phyloP scores from a whole-genome alignment of 169 alveolate species.

The Plasmodium vinckei region DNA sequence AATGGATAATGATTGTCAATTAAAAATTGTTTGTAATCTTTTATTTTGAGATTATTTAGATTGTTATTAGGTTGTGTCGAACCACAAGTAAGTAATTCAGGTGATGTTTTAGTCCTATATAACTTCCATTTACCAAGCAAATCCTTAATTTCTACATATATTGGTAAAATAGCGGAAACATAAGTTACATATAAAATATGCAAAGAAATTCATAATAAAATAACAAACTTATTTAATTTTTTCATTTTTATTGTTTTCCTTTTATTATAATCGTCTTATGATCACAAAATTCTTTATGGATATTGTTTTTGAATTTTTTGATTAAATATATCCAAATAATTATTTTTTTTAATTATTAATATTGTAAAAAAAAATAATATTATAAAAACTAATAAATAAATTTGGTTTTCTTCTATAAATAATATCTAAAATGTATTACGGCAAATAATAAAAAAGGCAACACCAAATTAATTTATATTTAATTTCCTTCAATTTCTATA shows the following conservation, averaged over 20 bases:
- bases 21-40: conserved; percentile 44
- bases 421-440: no score
- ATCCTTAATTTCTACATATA: conserved; percentile 39
- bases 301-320: no score
- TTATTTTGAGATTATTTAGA: conserved; percentile 30
- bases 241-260: conserved; percentile 18
- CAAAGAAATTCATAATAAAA: conserved; percentile 12
- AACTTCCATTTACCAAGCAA: conserved; percentile 74
- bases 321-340: no score
- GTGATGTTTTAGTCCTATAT: conserved; percentile 24
- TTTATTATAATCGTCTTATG: neutral
- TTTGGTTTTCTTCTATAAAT: no score
- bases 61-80: conserved; percentile 71
- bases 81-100: conserved; percentile 56
- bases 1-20: conserved; percentile 29
- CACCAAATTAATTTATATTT: no score
- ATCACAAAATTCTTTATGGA: no score
- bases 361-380: no score
- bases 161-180: conserved; percentile 47
- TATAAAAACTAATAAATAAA: no score
- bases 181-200: conserved; percentile 24
- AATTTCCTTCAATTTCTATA: no score
- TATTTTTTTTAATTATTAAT: no score
- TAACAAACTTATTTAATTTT: neutral
- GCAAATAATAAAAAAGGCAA: no score